These are phyloP conservation scores for Lizonia empirigonia DNA, from an alignment of 2,329 filamentous ascomycete genomes.

Conservation along the genomic window DNA sequence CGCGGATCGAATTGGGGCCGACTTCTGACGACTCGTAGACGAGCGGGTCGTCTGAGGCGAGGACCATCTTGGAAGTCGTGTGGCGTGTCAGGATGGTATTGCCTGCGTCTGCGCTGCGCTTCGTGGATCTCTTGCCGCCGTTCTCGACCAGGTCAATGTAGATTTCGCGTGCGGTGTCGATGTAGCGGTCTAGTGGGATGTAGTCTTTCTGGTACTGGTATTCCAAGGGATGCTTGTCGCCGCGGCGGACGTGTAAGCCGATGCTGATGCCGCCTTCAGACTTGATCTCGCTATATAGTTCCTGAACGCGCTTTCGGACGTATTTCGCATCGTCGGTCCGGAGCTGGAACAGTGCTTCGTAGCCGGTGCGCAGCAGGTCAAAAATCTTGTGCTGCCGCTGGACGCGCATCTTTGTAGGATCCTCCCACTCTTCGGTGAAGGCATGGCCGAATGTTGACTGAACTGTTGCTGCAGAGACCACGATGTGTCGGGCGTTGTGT, in stretches of 20 bases:
- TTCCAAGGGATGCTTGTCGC: conserved; percentile 78
- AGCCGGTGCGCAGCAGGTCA: conserved; percentile 70
- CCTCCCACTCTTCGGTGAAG: conserved; percentile 61
- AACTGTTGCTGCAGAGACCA: conserved; percentile 73
- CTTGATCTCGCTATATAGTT: conserved; percentile 58
- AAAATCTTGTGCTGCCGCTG: conserved; percentile 67
- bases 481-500: conserved; percentile 73
- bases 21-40: conserved; percentile 73
- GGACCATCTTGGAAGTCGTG: conserved; percentile 56
- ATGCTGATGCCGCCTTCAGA: conserved; percentile 62
- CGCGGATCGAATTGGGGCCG: conserved; percentile 57
- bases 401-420: conserved; percentile 57
- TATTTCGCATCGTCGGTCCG: conserved; percentile 69
- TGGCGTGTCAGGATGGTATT: conserved; percentile 31
- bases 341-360: conserved; percentile 75
- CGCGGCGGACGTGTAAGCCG: conserved; percentile 79
- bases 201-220: conserved; percentile 79
- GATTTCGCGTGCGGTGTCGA: conserved; percentile 60
- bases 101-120: conserved; percentile 20
- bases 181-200: conserved; percentile 73
- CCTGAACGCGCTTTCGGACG: conserved; percentile 62
- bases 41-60: conserved; percentile 82
- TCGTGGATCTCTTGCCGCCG: conserved; percentile 42
- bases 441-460: conserved; percentile 66
- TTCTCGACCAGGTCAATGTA: conserved; percentile 56